Conservation (phyloP, 1,139 yeast genomes). For the Pichia sp. region DNA sequence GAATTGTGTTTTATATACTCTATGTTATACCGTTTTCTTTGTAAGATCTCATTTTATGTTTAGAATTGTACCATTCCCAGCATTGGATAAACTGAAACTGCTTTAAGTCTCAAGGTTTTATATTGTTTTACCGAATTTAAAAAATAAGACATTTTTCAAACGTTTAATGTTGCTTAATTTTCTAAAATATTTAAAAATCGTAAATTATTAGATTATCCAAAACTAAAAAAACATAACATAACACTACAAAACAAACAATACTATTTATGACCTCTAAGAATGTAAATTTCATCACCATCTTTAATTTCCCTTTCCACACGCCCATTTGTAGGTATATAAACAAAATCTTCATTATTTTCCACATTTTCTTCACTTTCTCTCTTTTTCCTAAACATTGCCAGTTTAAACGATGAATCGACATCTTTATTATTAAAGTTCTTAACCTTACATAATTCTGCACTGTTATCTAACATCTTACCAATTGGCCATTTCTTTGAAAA, state of each 20-base stretch:
- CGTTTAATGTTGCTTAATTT: too few relatives aligned
- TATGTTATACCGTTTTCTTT: too few relatives aligned
- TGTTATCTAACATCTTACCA: constrained; percentile 70
- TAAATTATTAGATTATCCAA: not conserved
- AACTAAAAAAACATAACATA: not conserved
- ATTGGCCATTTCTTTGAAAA: constrained; percentile 54
- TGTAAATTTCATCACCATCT: constrained; percentile 47
- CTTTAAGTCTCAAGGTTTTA: too few relatives aligned
- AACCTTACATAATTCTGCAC: constrained; percentile 49
- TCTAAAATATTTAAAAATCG: too few relatives aligned
- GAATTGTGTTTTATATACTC: too few relatives aligned
- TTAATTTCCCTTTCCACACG: constrained; percentile 40
- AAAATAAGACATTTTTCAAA: too few relatives aligned
- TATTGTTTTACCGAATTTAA: too few relatives aligned
- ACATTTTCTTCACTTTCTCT: constrained; percentile 22
- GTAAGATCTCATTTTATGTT: too few relatives aligned
- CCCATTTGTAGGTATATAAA: constrained; percentile 33
- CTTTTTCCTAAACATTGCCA: constrained; percentile 39
- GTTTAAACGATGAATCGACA: constrained; percentile 36
- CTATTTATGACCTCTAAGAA: constrained; percentile 44
- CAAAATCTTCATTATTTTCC: constrained; percentile 20
- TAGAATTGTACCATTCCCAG: too few relatives aligned
- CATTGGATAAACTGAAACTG: too few relatives aligned
- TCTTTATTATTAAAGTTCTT: constrained; percentile 52
- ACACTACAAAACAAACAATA: not conserved